Evolutionary conservation across 2,329 filamentous ascomycete genomes (phyloP), one percentile per base, ranked within the genome.

Genomic region (Pseudocercospora eumusae): DNA sequence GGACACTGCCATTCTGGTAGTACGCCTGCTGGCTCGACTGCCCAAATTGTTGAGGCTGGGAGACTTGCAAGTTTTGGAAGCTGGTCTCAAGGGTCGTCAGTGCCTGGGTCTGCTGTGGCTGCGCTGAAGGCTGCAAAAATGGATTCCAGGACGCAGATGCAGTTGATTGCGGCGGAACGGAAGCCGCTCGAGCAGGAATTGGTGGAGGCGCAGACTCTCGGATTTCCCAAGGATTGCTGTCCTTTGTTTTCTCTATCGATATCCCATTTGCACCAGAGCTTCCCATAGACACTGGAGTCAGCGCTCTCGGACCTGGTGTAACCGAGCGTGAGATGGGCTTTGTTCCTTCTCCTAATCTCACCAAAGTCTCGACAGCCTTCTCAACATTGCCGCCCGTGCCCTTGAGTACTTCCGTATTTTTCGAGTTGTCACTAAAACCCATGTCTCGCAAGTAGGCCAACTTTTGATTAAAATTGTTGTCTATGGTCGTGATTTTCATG

Each of bases 361-460:
- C 86, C 71, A 99, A 78, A 18, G 91, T 86, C 75, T 98, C 93
- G 49, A 98, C 86, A 0, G 93, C 87, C 75, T 86, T 89, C 69
- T 97, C 92, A 61, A 99, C 74, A 72, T 95, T 93, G 3, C 93
- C 93, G 71, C 89, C 88, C 28, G 96, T 83, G 2, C 90, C 89
- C 73, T 92, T 93, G 18, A 99, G 79, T 25, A 97, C 87, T 57
- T 89, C 86, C 4, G 86, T 82, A 72, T 97, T 98, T 62, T 90
- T 86, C 69, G 89, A 90, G 45, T 89, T 87, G 73, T 99, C 92
- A 3, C 80, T 81, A 71, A 99, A 99, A 0, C 95, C 95, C 92
- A 98, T 96, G 60, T 97, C 92, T 59, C 87, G 85, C 61, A 99
- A 79, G 57, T 86, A 87, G 2, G 82, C 81, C 74, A 98, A 77